Evolutionary conservation across 2,329 filamentous ascomycete genomes (phyloP), one percentile per base, ranked within the genome.

Genomic region (Neodidymelliopsis sp.): DNA sequence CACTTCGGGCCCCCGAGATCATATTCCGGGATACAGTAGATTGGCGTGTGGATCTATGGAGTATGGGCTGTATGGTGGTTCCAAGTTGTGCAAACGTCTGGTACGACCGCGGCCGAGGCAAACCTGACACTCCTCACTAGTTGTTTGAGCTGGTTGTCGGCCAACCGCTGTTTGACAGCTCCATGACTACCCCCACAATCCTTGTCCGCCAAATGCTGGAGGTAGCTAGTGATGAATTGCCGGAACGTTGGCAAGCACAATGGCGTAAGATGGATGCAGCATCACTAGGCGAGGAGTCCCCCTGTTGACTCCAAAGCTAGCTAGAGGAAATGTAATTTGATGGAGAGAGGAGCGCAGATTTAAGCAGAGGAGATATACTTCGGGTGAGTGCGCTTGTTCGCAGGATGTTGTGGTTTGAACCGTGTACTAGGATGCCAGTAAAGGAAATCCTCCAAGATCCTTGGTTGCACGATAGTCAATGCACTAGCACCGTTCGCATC

Each of bases 121-220:
- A n/a, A n/a, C n/a, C n/a, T n/a, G n/a, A n/a, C n/a, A n/a, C n/a
- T n/a, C n/a, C n/a, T n/a, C n/a, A n/a, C 37, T 46, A 60, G 72
- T 51, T 76, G 6, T 76, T 76, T 53, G 71, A 76, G 54, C 62
- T 76, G 16, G 59, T 76, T 15, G 58, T 62, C 2, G 72, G 73
- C 12, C 69, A 75, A 34, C 70, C 72, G 8, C 70, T 67, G 2
- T 75, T 76, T 38, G 70, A 74, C 33, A 71, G 59, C 49, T 54
- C 73, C 47, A 59, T 74, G 46, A 61, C 57, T 55, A 74, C 68
- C 5, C 67, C 65, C 12, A 24, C 49, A 22, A 66, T 65, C 8
- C 59, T 76, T 6, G 58, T 72, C 0, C 56, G 44, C 5, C 69
- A 76, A 53, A 75, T 76, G 70, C 59, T 62, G 8, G 68, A 75